Percentiles rank a stretch among this genome's conserved stretches.
Conservation (phyloP, 495 filamentous ascomycete genomes). For the Penicillium paradoxum region DNA sequence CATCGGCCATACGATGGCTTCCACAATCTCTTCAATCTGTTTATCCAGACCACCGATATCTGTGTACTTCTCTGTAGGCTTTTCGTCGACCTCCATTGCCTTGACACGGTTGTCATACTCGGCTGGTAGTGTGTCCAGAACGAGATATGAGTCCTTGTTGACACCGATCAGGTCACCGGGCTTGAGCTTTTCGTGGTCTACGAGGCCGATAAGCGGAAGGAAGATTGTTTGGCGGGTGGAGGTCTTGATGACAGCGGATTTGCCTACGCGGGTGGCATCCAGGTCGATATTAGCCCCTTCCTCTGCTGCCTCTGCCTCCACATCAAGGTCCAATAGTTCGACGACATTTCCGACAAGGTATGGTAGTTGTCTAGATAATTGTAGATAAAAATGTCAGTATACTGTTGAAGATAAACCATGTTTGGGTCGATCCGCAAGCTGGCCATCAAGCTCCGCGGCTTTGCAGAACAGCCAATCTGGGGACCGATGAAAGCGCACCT, state of each 20-base stretch:
- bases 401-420: neutral
- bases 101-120: constrained; percentile 99
- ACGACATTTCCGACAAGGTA: constrained; percentile 99
- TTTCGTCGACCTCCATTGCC: constrained; percentile 99
- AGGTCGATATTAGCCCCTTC: constrained; percentile 98
- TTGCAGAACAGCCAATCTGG: constrained; percentile 3
- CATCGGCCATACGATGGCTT: constrained; percentile 99
- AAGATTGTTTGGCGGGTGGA: constrained; percentile 99
- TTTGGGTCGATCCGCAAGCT: neutral
- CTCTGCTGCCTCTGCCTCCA: constrained; percentile 90
- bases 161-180: constrained; percentile 96
- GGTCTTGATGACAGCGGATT: constrained; percentile 99
- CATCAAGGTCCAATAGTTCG: constrained; percentile 92
- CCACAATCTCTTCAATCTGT: constrained; percentile 99
- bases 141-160: constrained; percentile 99
- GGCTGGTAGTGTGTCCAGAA: constrained; percentile 95
- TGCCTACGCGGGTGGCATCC: constrained; percentile 93
- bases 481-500: constrained; percentile 49
- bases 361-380: constrained; percentile 71
- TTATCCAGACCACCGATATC: constrained; percentile 98
- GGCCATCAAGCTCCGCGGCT: constrained; percentile 14
- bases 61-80: constrained; percentile 97
- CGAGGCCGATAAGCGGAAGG: constrained; percentile 93
- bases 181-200: constrained; percentile 88
- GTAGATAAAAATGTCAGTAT: constrained; percentile 6